Evolutionary conservation across 768 basidiomycete species (phyloP), one percentile per base, ranked within the genome.

Genomic region (Chalciporus chontae): DNA sequence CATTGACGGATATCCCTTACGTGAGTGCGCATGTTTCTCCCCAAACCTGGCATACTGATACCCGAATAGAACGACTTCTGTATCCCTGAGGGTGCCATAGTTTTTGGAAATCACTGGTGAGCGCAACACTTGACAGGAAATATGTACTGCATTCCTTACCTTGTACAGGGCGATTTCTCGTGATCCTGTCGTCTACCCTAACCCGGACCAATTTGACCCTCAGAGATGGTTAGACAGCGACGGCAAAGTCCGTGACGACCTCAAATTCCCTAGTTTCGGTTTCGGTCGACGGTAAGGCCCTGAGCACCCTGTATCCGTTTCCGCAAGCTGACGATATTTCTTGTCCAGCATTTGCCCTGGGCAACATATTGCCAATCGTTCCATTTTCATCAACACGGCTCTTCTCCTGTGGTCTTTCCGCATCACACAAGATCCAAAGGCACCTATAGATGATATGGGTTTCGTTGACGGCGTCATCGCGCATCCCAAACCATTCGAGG

Each of bases 361-460:
- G 0, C 77, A 79, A 56, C 76, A 84, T 60, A 77, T 87, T 27
- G 84, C 65, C 17, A 64, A 68, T 65, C 77, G 83, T 5, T 87
- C 85, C 7, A 65, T 87, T 3, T 84, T 83, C 57, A 70, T 87
- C 54, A 87, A 83, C 50, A 76, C 80, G 0, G 82, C 82, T 0
- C 71, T 85, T 13, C 67, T 83, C 2, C 64, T 84, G 29, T 87
- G 84, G 83, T 79, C 84, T 0, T 87, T 87, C 72, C 72, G 64
- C 2, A 70, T 89, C 19, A 69, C 68, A 3, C 59, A 76, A 24
- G 79, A 84, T 55, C 75, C 78, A 0, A 56, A 65, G 0, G 64
- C 71, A 3, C 81, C 83, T 0, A 84, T 88, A 45, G 79, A 89
- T 57, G 73, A 74, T 8, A 65, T 76, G 34, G 82, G 75, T 1